Evolutionary conservation across 352 stramenopile species (phyloP).

Genomic region (Saprolegnia diclina): DNA sequence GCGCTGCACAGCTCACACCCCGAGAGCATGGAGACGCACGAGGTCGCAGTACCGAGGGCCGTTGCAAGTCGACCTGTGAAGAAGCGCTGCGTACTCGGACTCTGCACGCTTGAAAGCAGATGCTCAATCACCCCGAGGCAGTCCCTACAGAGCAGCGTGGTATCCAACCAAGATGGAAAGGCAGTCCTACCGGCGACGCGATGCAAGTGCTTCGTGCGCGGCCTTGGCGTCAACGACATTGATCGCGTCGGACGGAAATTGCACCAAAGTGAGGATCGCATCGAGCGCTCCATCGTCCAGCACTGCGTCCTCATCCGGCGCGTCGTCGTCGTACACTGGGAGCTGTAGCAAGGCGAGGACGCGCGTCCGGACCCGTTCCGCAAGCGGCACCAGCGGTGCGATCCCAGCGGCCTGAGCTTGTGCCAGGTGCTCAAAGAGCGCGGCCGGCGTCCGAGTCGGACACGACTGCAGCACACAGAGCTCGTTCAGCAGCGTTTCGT

Average conservation of each 20-base stretch:
- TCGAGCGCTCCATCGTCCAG: neutral
- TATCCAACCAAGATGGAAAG: neutral
- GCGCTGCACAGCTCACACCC: conserved; percentile 11
- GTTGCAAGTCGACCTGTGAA: conserved; percentile 6
- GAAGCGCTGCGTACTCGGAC: conserved; percentile 16
- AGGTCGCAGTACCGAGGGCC: neutral
- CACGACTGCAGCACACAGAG: conserved; percentile 35
- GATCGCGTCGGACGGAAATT: neutral
- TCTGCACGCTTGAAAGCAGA: conserved; percentile 7
- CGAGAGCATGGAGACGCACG: neutral
- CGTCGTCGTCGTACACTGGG: neutral
- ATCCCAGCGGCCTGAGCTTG: neutral
- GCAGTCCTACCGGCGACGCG: neutral
- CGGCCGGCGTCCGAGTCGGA: neutral
- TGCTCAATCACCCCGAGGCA: neutral
- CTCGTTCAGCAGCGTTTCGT: conserved; percentile 42
- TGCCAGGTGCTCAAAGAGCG: neutral
- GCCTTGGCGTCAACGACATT: neutral
- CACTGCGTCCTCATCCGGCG: neutral
- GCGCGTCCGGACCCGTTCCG: neutral
- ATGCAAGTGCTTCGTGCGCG: neutral
- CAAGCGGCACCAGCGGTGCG: neutral
- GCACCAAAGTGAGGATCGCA: neutral
- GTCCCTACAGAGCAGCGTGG: neutral
- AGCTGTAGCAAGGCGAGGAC: neutral